A percentile compares a stretch with the other conserved stretches of the same genome.
These are phyloP conservation scores for Periconia digitata DNA, from an alignment of 2,329 filamentous ascomycete genomes.

Conservation along the genomic window DNA sequence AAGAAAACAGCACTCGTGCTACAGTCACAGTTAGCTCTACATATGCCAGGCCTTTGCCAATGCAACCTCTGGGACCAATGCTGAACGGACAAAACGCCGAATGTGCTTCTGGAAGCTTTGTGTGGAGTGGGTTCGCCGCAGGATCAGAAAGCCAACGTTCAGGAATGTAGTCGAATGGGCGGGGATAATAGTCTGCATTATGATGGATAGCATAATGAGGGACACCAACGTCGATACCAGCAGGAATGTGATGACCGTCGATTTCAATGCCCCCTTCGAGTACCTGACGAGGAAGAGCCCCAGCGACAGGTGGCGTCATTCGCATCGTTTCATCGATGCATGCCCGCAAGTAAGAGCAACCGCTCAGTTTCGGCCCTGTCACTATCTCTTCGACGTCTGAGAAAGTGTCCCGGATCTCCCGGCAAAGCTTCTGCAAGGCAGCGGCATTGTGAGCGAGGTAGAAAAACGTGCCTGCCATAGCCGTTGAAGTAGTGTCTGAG, in stretches of 20 bases:
- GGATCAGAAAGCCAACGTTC: slow-evolving; percentile 42
- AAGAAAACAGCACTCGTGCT: slow-evolving; percentile 62
- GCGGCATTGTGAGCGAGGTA: slow-evolving; percentile 47
- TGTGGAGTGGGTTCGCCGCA: slow-evolving; percentile 29
- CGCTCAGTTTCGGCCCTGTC: slow-evolving; percentile 34
- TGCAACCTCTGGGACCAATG: slow-evolving; percentile 69
- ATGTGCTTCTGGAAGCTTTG: slow-evolving; percentile 51
- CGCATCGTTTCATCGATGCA: slow-evolving; percentile 47
- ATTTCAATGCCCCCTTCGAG: slow-evolving; percentile 42
- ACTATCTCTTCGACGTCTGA: slow-evolving; percentile 42
- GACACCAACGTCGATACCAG: slow-evolving; percentile 40
- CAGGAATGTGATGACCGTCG: slow-evolving; percentile 39
- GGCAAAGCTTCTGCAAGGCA: slow-evolving; percentile 33
- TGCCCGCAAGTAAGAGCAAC: slow-evolving; percentile 39
- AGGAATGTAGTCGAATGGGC: slow-evolving; percentile 41
- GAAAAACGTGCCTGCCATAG: slow-evolving; percentile 46
- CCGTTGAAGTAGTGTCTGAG: slow-evolving; percentile 49
- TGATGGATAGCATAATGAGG: slow-evolving; percentile 44
- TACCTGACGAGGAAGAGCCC: slow-evolving; percentile 41
- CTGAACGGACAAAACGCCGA: slow-evolving; percentile 75
- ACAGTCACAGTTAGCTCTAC: slow-evolving; percentile 66
- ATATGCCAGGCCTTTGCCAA: slow-evolving; percentile 70
- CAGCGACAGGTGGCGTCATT: slow-evolving; percentile 44
- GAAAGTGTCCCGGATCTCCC: slow-evolving; percentile 39
- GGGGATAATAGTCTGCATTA: slow-evolving; percentile 41